A percentile compares a stretch with the other conserved stretches of the same genome.
Conservation (phyloP, 768 basidiomycete species). For the Boletus eberwhitei region DNA sequence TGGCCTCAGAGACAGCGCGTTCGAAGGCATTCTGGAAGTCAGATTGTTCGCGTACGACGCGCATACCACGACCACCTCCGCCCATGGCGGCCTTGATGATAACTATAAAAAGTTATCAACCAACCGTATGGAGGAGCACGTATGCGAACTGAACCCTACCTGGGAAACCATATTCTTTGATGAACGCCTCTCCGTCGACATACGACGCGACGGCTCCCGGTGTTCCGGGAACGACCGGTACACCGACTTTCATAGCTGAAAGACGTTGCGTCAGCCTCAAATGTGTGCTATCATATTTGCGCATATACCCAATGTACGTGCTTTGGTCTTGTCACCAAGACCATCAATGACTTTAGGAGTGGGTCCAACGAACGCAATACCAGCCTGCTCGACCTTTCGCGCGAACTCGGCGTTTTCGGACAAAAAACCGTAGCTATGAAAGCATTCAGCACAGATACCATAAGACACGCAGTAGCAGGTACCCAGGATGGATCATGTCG, state of each 20-base stretch:
- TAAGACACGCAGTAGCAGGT: slow-evolving; percentile 16
- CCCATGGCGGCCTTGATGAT: slow-evolving; percentile 99
- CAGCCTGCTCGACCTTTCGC: slow-evolving; percentile 96
- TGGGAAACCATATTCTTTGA: slow-evolving; percentile 95
- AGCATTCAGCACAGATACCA: slow-evolving; percentile 2
- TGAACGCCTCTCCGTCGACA: slow-evolving; percentile 80
- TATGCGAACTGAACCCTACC: slow-evolving; percentile 39
- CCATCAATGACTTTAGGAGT: slow-evolving; percentile 95
- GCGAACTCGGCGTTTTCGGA: slow-evolving; percentile 97
- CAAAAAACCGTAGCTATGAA: slow-evolving; percentile 86
- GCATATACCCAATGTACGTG: slow-evolving; percentile 72
- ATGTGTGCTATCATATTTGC: background rate
- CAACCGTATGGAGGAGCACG: slow-evolving; percentile 3
- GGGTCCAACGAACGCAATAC: slow-evolving; percentile 95
- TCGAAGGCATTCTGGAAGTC: slow-evolving; percentile 88
- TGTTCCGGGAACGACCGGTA: slow-evolving; percentile 97
- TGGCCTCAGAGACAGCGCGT: slow-evolving; percentile 93
- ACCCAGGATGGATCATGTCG: slow-evolving; percentile 99
- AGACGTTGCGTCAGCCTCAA: slow-evolving; percentile 1
- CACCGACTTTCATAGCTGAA: slow-evolving; percentile 82
- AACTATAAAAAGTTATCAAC: slow-evolving; percentile 43
- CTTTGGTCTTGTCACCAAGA: slow-evolving; percentile 98
- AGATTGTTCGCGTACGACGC: slow-evolving; percentile 91
- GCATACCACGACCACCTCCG: slow-evolving; percentile 98
- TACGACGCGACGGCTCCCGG: slow-evolving; percentile 87